Conservation (phyloP, 768 basidiomycete species). For the Boletus tomentosulus region DNA sequence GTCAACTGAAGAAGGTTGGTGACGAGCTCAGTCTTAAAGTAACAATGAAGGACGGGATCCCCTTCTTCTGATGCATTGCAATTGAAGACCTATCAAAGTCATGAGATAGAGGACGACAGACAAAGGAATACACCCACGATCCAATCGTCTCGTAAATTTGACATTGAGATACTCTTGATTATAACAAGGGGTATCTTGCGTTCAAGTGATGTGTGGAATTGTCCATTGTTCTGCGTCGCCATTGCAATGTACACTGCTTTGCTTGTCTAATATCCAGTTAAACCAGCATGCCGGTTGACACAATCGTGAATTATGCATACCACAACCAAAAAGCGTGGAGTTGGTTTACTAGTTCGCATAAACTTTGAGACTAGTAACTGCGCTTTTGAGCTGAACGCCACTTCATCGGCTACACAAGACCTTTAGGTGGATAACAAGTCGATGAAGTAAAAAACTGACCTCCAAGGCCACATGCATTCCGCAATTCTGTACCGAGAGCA, state of each 20-base stretch:
- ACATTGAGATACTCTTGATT: constrained; percentile 83
- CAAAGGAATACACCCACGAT: constrained; percentile 49
- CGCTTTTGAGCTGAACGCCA: constrained; percentile 77
- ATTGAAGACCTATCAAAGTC: constrained; percentile 65
- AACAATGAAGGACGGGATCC: constrained; percentile 85
- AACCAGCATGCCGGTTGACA: neutral
- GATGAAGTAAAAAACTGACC: constrained; percentile 42
- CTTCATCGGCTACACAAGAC: constrained; percentile 56
- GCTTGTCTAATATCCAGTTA: constrained; percentile 19
- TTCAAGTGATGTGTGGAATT: constrained; percentile 56
- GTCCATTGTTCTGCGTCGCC: constrained; percentile 58
- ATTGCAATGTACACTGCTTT: constrained; percentile 83
- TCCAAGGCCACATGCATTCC: constrained; percentile 65
- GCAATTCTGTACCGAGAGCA: constrained; percentile 72
- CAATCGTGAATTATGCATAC: constrained; percentile 44
- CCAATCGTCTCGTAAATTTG: constrained; percentile 93
- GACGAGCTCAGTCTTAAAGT: constrained; percentile 94
- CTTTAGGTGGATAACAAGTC: neutral
- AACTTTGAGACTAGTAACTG: constrained; percentile 84
- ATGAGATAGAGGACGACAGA: constrained; percentile 3
- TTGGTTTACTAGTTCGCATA: constrained; percentile 83
- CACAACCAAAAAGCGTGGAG: constrained; percentile 85
- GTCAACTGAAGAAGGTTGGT: constrained; percentile 80
- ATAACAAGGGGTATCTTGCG: constrained; percentile 87
- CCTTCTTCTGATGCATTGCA: constrained; percentile 82